Percentiles rank a stretch among this genome's conserved stretches.
Evolutionary conservation across 192 early-diverging fungal species (phyloP).

Genomic region (Ambispora gerdemannii): DNA sequence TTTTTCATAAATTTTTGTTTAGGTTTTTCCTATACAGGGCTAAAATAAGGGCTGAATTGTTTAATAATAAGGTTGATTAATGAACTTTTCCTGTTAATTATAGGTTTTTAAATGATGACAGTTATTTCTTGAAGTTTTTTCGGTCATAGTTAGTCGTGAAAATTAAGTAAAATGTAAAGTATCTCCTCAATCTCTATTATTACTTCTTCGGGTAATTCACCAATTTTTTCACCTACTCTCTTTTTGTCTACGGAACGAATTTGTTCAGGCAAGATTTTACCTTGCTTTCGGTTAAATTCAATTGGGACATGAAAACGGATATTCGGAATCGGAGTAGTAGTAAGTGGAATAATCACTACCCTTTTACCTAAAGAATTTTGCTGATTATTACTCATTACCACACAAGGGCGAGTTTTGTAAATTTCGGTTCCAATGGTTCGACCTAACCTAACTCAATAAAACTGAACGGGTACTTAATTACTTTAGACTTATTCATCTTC

Average conservation of each 20-base stretch:
- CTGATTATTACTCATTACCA: conserved; percentile 7
- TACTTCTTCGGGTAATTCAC: neutral
- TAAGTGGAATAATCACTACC: neutral
- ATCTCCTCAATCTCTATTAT: neutral
- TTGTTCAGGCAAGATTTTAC: conserved; percentile 10
- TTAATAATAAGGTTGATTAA: no score
- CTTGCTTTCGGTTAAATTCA: neutral
- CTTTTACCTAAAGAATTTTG: neutral
- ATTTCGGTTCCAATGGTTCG: conserved; percentile 1
- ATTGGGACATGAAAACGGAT: conserved; percentile 3
- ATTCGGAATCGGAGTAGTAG: neutral
- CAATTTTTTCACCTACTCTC: neutral
- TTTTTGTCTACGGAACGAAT: neutral
- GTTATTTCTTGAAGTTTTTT: no score
- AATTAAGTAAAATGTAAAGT: neutral
- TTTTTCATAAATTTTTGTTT: no score
- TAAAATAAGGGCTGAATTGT: no score
- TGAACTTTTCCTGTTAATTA: no score
- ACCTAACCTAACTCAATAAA: conserved; percentile 6
- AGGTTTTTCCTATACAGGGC: no score
- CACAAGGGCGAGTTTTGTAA: conserved; percentile 12
- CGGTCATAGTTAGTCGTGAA: neutral
- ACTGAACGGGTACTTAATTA: neutral
- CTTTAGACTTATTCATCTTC: neutral
- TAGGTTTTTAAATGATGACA: no score